These are phyloP conservation scores for Ceratocystis destructans DNA, from an alignment of 2,329 filamentous ascomycete species.

Conservation along the genomic window DNA sequence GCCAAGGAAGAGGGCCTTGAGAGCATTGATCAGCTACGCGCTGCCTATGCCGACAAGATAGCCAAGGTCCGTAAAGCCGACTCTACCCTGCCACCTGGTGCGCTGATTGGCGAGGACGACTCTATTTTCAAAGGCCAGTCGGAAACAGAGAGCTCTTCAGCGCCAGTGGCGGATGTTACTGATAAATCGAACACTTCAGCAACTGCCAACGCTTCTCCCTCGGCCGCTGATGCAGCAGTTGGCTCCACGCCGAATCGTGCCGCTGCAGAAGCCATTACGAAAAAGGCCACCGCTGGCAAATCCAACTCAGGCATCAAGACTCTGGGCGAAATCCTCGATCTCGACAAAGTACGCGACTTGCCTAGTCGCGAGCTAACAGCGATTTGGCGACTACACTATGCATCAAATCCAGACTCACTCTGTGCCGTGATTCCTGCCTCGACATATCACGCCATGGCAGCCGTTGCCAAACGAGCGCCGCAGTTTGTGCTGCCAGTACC, in stretches of 20 bases:
- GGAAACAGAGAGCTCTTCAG: slow-evolving; percentile 16
- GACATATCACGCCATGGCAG: slow-evolving; percentile 61
- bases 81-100: slow-evolving; percentile 29
- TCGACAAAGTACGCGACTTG: slow-evolving; percentile 60
- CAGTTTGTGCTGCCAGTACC: slow-evolving; percentile 85
- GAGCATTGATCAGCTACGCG: slow-evolving; percentile 62
- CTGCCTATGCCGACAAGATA: slow-evolving; percentile 78
- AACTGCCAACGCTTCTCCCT: slow-evolving; percentile 22
- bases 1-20: slow-evolving; percentile 57
- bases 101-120: slow-evolving; percentile 10
- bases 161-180: slow-evolving; percentile 24
- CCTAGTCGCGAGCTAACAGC: slow-evolving; percentile 70
- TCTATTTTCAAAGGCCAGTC: neutral
- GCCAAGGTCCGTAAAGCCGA: slow-evolving; percentile 53
- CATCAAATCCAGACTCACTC: slow-evolving; percentile 56
- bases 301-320: slow-evolving; percentile 29
- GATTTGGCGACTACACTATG: slow-evolving; percentile 82
- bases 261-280: slow-evolving; percentile 22
- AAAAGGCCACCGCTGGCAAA: neutral
- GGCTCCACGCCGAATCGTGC: slow-evolving; percentile 25
- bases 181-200: slow-evolving; percentile 3
- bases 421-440: slow-evolving; percentile 65
- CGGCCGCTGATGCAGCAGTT: slow-evolving; percentile 10
- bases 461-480: slow-evolving; percentile 59
- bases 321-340: slow-evolving; percentile 50